Conservation (phyloP, 441 rosid species). For the Daphne laureola region DNA sequence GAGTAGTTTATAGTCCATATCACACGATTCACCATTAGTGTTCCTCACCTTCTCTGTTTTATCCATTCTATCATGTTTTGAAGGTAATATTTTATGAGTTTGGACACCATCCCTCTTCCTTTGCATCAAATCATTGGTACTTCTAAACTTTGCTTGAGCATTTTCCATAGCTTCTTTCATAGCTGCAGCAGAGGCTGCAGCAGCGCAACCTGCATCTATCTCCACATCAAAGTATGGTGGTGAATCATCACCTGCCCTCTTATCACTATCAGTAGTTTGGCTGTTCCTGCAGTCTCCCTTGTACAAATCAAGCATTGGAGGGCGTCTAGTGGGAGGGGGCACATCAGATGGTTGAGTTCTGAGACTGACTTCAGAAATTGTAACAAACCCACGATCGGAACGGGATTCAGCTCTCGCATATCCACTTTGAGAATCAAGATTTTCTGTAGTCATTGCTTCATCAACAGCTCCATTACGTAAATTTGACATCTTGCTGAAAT, state of each 20-base stretch:
- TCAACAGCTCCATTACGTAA: conserved; percentile 20
- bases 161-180: conserved; percentile 75
- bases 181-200: conserved; percentile 71
- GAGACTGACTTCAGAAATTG: conserved; percentile 73
- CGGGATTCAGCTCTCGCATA: conserved; percentile 32
- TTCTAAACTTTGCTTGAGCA: conserved; percentile 61
- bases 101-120: conserved; percentile 46
- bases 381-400: conserved; percentile 48
- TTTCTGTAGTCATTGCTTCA: conserved; percentile 23
- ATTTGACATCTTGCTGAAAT: conserved; percentile 49
- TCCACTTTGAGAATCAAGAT: conserved; percentile 21
- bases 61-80: conserved; percentile 24
- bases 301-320: conserved; percentile 39
- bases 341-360: conserved; percentile 66
- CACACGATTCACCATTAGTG: conserved; percentile 11
- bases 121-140: conserved; percentile 61
- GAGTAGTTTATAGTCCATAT: conserved; percentile 16
- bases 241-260: conserved; percentile 37
- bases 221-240: conserved; percentile 81
- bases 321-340: conserved; percentile 85
- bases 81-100: conserved; percentile 22
- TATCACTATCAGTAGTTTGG: conserved; percentile 34
- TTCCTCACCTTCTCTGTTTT: conserved; percentile 30
- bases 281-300: conserved; percentile 26
- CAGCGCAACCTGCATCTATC: conserved; percentile 71